Base-by-base conservation (phyloP, 768 basidiomycete genomes). In the Kwoniella sp. region DNA sequence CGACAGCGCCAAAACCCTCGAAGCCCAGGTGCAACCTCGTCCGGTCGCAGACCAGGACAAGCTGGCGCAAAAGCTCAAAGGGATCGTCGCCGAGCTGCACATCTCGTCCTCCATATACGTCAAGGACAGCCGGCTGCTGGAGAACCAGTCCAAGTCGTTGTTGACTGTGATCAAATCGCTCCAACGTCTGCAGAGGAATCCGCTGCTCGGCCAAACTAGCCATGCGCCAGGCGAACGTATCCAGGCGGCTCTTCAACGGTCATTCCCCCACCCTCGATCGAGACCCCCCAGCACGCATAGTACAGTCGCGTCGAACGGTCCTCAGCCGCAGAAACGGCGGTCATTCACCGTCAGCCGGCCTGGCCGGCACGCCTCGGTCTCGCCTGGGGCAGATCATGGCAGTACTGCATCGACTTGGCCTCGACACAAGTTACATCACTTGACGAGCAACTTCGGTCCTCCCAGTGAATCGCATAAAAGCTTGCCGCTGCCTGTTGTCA, bases 201-300 rank as follows among this genome's bases (percentile, higher is more conserved):
- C 65, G 8, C 38, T 70, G n/a, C 51, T 70, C 9, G 63, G 63
- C 2, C 55, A 56, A 11, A 54, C 58, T 1, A 61, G 59, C 40
- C 69, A 70, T 55, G 53, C 62, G 1, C 65, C 69, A 0, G 69
- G 69, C 5, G 65, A 65, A 45, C 33, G 69, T 17, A 67, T 70
- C 12, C 45, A 51, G 46, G 57, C 55, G 3, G 69, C 69, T 9
- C 42, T 70, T 15, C 46, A 49, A 7, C 36, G 42, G 20, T 55
- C 53, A 10, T 44, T 48, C n/a, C 53, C 46, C 1, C 38, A 28
- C 5, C 32, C 28, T 0, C 38, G 38, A 22, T 50, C 48, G 6
- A 41, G 48, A 27, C 48, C 48, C 17, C 44, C 34, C 22, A 43
- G 50, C 29, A 27, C 27, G 2, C n/a, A n/a, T n/a, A n/a, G n/a